Conservation (phyloP, 2,329 filamentous ascomycete genomes). For the Fusarium cyanostomum region DNA sequence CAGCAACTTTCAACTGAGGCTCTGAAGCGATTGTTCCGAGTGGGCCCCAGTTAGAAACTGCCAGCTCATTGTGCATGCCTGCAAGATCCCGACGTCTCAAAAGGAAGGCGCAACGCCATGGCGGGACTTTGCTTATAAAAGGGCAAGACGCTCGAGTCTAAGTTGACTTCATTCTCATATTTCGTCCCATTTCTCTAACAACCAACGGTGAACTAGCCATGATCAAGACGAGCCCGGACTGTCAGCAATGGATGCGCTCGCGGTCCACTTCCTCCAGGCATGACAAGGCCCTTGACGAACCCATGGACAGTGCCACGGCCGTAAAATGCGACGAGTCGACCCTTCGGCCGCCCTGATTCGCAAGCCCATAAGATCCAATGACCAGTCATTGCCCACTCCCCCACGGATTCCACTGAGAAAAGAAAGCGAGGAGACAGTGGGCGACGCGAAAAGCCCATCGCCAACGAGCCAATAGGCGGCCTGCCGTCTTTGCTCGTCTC, state of each 20-base stretch:
- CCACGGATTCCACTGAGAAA: not conserved
- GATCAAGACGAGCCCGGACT: constrained; percentile 1
- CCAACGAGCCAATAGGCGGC: constrained; percentile 32
- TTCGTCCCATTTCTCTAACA: not conserved
- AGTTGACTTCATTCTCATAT: not conserved
- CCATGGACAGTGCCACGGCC: constrained; percentile 41
- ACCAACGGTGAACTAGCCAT: not conserved
- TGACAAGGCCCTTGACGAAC: constrained; percentile 36
- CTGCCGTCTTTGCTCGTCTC: constrained; percentile 14
- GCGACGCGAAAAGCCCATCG: constrained; percentile 21
- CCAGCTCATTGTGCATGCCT: constrained; percentile 44
- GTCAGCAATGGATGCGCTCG: not conserved
- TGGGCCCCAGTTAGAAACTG: constrained; percentile 41
- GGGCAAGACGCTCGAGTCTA: constrained; percentile 16
- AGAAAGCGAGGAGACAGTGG: constrained; percentile 9
- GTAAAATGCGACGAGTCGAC: constrained; percentile 38
- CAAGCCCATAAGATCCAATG: constrained; percentile 18
- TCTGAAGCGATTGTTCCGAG: constrained; percentile 40
- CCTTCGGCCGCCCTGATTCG: constrained; percentile 38
- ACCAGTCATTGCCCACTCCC: constrained; percentile 24
- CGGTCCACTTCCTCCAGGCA: constrained; percentile 16
- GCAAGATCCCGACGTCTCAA: constrained; percentile 20
- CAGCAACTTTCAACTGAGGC: not conserved
- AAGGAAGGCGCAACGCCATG: constrained; percentile 27
- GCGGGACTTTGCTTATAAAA: constrained; percentile 36